Percentiles rank a stretch among this genome's conserved stretches.
Evolutionary conservation across 2,329 filamentous ascomycete genomes (phyloP).

Genomic region (Thyridium curvatum): DNA sequence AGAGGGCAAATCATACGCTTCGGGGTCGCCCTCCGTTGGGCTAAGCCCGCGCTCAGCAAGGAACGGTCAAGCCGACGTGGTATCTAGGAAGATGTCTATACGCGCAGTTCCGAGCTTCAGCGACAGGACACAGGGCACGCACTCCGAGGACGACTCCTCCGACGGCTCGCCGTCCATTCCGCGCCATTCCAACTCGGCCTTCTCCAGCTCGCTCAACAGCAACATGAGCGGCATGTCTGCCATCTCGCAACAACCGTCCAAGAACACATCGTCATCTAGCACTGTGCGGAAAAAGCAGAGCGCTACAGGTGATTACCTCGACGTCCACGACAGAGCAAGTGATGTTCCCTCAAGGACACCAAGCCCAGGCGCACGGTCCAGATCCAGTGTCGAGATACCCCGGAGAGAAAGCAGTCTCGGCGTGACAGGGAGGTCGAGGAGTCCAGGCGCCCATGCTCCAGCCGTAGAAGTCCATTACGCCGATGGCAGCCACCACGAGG

Average conservation of each 20-base stretch:
- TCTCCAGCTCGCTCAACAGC: conserved; percentile 52
- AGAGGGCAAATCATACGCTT: conserved; percentile 16
- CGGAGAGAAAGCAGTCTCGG: conserved; percentile 14
- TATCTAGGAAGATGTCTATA: conserved; percentile 36
- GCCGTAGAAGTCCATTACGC: conserved; percentile 5
- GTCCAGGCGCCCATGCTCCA: neutral
- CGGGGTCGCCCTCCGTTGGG: conserved; percentile 8
- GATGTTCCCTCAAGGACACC: conserved; percentile 9
- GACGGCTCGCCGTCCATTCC: conserved; percentile 26
- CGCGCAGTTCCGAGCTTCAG: conserved; percentile 52
- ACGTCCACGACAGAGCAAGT: conserved; percentile 3
- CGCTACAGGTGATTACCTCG: conserved; percentile 7
- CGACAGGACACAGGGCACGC: conserved; percentile 25
- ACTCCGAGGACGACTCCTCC: conserved; percentile 34
- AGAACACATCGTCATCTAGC: conserved; percentile 20
- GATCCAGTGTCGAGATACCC: conserved; percentile 17
- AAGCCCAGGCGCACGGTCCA: conserved; percentile 4
- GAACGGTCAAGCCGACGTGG: conserved; percentile 14
- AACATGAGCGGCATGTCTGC: conserved; percentile 42
- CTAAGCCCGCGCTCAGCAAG: conserved; percentile 14
- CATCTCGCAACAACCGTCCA: conserved; percentile 23
- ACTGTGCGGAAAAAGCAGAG: conserved; percentile 29
- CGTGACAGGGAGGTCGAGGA: conserved; percentile 2
- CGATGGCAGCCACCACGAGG: conserved; percentile 17
- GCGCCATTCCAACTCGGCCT: conserved; percentile 35